phyloP scores from a whole-genome alignment of 2,329 filamentous ascomycete species.

The Fusarium sp. region DNA sequence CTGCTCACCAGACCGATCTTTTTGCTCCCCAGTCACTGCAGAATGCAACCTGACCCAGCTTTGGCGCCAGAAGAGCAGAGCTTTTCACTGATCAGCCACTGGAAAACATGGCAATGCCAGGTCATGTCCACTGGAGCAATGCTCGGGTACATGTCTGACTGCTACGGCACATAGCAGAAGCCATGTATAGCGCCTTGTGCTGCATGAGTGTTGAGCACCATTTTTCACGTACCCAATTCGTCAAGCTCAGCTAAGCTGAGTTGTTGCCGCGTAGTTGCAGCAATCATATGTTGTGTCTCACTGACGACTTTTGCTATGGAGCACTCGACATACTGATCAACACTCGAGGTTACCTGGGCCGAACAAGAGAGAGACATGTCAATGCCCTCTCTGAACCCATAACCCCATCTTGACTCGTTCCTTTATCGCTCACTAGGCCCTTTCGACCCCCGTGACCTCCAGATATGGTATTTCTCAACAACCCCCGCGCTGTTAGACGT shows the following conservation, averaged over 20 bases:
- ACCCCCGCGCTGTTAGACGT: slow-evolving; percentile 39
- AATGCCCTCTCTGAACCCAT: slow-evolving; percentile 15
- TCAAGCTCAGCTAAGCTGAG: slow-evolving; percentile 1
- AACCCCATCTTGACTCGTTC: slow-evolving; percentile 11
- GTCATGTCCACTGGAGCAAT: slow-evolving; percentile 1
- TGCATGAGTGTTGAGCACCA: slow-evolving; percentile 1
- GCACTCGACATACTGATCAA: background rate
- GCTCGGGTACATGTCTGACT: slow-evolving; percentile 18
- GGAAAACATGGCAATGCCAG: slow-evolving; percentile 4
- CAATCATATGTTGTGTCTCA: slow-evolving; percentile 14
- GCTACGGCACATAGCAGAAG: slow-evolving; percentile 17
- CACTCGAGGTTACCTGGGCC: background rate
- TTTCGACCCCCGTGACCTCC: slow-evolving; percentile 36
- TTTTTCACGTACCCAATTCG: background rate
- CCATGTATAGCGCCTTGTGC: slow-evolving; percentile 16
- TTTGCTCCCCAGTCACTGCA: slow-evolving; percentile 17
- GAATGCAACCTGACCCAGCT: slow-evolving; percentile 6
- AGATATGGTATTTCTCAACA: slow-evolving; percentile 17
- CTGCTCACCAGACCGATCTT: slow-evolving; percentile 42
- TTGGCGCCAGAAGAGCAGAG: slow-evolving; percentile 24
- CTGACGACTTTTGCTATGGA: background rate
- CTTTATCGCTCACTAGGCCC: slow-evolving; percentile 11
- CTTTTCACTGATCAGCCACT: slow-evolving; percentile 34
- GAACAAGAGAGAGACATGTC: slow-evolving; percentile 1
- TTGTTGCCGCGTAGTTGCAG: slow-evolving; percentile 17